phyloP scores from a whole-genome alignment of 2,329 filamentous ascomycete genomes.

The Lecanoromycetidae sp. region DNA sequence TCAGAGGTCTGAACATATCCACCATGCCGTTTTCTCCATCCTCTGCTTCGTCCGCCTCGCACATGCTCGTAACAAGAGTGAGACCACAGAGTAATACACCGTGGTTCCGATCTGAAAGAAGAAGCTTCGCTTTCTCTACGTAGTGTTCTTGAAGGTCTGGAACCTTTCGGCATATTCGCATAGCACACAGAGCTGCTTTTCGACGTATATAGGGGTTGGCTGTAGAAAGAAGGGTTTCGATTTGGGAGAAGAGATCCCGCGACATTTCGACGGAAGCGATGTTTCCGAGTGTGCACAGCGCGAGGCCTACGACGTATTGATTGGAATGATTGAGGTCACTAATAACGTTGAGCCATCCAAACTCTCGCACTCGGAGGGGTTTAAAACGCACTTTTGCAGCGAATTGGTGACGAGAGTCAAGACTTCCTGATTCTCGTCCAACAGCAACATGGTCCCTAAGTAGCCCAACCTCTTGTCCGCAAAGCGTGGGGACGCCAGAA shows the following conservation, averaged over 20 bases:
- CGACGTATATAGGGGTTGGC: conserved; percentile 96
- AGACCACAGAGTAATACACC: conserved; percentile 87
- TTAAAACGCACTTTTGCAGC: conserved; percentile 68
- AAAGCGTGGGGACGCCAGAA: conserved; percentile 90
- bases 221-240: conserved; percentile 81
- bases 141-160: conserved; percentile 97
- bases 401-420: conserved; percentile 95
- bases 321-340: conserved; percentile 96
- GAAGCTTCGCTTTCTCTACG: conserved; percentile 76
- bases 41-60: conserved; percentile 87
- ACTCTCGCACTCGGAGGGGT: not conserved
- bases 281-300: conserved; percentile 90
- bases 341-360: conserved; percentile 7
- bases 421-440: conserved; percentile 98
- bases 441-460: conserved; percentile 83
- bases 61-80: conserved; percentile 81
- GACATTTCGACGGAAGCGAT: conserved; percentile 99
- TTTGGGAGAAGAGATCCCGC: conserved; percentile 87
- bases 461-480: conserved; percentile 96
- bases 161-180: conserved; percentile 97
- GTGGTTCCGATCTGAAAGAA: conserved; percentile 88
- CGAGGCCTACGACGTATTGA: conserved; percentile 94
- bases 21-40: conserved; percentile 80
- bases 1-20: conserved; percentile 78
- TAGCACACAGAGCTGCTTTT: conserved; percentile 95